Percentiles rank a stretch among this genome's conserved stretches.
These are phyloP conservation scores for Leptographium procerum DNA, from an alignment of 2,329 filamentous ascomycete genomes.

Conservation along the genomic window DNA sequence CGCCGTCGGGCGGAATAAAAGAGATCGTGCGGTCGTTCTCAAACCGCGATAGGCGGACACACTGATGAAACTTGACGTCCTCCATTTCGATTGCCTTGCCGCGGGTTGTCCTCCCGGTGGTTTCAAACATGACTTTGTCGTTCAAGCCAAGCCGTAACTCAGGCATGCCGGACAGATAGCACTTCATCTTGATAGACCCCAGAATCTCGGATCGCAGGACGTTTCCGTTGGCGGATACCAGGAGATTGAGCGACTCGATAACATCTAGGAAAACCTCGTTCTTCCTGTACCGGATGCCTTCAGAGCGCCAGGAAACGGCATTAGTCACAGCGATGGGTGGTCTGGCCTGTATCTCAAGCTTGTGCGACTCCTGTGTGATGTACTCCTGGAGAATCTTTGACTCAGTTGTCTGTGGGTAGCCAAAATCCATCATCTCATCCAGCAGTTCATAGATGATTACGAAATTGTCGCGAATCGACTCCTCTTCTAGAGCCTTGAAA, in stretches of 20 bases:
- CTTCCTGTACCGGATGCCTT: slow-evolving; percentile 96
- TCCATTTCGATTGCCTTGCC: slow-evolving; percentile 99
- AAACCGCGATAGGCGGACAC: slow-evolving; percentile 87
- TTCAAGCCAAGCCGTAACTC: slow-evolving; percentile 89
- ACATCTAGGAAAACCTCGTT: slow-evolving; percentile 99
- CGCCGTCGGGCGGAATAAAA: slow-evolving; percentile 95
- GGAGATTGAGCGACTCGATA: slow-evolving; percentile 87
- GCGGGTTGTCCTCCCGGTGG: slow-evolving; percentile 81
- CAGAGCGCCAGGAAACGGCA: slow-evolving; percentile 93
- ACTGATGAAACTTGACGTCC: slow-evolving; percentile 99
- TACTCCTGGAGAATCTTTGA: slow-evolving; percentile 98
- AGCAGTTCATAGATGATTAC: slow-evolving; percentile 98
- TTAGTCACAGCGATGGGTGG: slow-evolving; percentile 98
- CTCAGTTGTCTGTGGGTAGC: slow-evolving; percentile 96
- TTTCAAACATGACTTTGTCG: slow-evolving; percentile 99
- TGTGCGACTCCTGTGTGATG: slow-evolving; percentile 98
- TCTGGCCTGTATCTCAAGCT: slow-evolving; percentile 89
- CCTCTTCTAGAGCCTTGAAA: slow-evolving; percentile 97
- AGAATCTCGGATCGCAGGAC: slow-evolving; percentile 93
- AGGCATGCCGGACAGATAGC: slow-evolving; percentile 96
- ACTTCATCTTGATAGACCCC: slow-evolving; percentile 98
- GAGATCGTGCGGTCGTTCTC: slow-evolving; percentile 98
- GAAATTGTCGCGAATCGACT: slow-evolving; percentile 98
- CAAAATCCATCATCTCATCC: slow-evolving; percentile 99
- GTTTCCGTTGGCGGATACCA: slow-evolving; percentile 89